Base-by-base conservation (phyloP, 805 yeast species). In the Blastobotrys parvus region DNA sequence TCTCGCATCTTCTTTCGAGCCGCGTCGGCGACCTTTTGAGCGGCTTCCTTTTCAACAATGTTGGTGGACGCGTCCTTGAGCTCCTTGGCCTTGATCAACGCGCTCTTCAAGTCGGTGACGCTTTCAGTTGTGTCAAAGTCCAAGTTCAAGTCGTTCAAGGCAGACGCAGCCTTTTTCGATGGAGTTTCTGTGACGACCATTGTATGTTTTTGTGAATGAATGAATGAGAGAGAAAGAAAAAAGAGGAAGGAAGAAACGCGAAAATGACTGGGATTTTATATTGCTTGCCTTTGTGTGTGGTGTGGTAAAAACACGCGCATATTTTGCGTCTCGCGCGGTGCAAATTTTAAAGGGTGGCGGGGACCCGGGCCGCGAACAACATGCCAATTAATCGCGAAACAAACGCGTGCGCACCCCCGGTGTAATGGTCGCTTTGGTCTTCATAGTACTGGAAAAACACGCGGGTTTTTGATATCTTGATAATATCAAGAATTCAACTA, bases 151-250 rank as follows among this genome's bases (percentile, higher is more conserved):
- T 65, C 66, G 22, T 74, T 67, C 35, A 79, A 63, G 22, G 77
- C 80, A 46, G 61, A 63, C 37, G 85, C 83, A 45, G 84, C 70
- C 46, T 63, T 71, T 62, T 80, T 80, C 31, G 83, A 77, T 47
- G 86, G 86, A 16, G 95, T 83, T 30, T 59, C 60, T 16, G 55
- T 54, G 19, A 56, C 54, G 33, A 53, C 46, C 17, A 48, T 35
- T 53, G 15, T 15, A 16, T 27, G 19, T 29, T 3, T 17, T 11
- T 5, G 10, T 29, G n/a, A n/a, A 29, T 27, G 8, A 36, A n/a
- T n/a, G 23, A 16, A 33, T 15, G 29, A 20, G 37, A 21, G 20
- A 23, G 15, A 22, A 22, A 23, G 30, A 13, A 22, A 10, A 36
- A n/a, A n/a, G n/a, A n/a, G n/a, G n/a, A n/a, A n/a, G n/a, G n/a